phyloP scores from a whole-genome alignment of 164 flowering plant species.

The Brasenia schreberi region DNA sequence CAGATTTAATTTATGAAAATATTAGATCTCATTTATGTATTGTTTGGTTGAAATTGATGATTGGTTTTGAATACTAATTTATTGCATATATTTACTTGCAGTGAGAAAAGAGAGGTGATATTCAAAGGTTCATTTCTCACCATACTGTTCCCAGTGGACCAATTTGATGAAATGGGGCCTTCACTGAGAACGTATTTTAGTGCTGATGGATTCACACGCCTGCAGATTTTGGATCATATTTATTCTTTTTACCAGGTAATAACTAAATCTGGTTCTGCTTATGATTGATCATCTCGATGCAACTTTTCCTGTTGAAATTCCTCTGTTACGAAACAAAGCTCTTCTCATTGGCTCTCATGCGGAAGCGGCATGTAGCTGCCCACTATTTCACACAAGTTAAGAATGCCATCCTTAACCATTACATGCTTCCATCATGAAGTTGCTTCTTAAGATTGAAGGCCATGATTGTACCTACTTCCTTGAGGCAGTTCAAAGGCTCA shows the following conservation, averaged over 20 bases:
- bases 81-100: slow-evolving; percentile 18
- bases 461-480: too few relatives aligned
- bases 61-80: neutral
- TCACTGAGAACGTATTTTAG: slow-evolving; percentile 84
- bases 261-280: too few relatives aligned
- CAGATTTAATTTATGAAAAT: neutral
- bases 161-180: slow-evolving; percentile 92
- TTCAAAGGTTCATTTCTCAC: slow-evolving; percentile 72
- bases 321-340: too few relatives aligned
- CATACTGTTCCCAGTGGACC: slow-evolving; percentile 72
- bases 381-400: too few relatives aligned
- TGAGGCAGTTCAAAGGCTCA: too few relatives aligned
- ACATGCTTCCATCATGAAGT: too few relatives aligned
- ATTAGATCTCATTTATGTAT: neutral
- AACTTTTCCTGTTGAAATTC: too few relatives aligned
- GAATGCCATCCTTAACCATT: too few relatives aligned
- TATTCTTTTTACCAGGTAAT: slow-evolving; percentile 79
- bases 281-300: too few relatives aligned
- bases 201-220: slow-evolving; percentile 58
- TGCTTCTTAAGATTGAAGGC: too few relatives aligned
- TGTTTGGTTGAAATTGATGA: neutral
- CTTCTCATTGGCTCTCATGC: too few relatives aligned
- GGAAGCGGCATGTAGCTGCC: too few relatives aligned
- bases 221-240: slow-evolving; percentile 66
- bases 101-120: slow-evolving; percentile 70